Percentiles rank a stretch among this genome's conserved stretches.
phyloP scores from a whole-genome alignment of 2,329 filamentous ascomycete genomes.

The Dactylellina sp. region DNA sequence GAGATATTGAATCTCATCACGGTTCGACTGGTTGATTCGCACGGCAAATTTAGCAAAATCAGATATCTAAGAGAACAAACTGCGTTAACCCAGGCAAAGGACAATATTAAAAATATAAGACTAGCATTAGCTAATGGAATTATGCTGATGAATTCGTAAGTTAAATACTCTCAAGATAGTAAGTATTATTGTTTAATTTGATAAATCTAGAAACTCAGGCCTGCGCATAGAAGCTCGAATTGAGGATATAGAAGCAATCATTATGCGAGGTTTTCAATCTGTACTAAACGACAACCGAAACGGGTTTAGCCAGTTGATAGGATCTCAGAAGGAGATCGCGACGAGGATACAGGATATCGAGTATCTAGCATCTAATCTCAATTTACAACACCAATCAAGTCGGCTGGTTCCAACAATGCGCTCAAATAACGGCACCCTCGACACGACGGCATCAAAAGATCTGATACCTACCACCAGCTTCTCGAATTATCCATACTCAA shows the following conservation, averaged over 20 bases:
- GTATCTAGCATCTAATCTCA: not conserved
- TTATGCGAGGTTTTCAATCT: slow-evolving; percentile 6
- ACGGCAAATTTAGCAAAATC: slow-evolving; percentile 6
- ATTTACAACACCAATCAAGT: not conserved
- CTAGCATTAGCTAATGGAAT: slow-evolving; percentile 15
- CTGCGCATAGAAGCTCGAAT: slow-evolving; percentile 1
- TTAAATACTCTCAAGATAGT: not conserved
- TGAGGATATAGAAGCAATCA: not conserved
- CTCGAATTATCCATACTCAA: too few species aligned
- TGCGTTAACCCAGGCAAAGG: slow-evolving; percentile 1
- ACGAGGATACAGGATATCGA: not conserved
- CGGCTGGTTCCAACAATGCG: not conserved
- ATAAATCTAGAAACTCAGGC: not conserved
- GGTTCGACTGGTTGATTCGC: not conserved
- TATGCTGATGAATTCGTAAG: slow-evolving; percentile 23
- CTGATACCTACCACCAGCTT: too few species aligned
- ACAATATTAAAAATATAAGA: slow-evolving; percentile 1
- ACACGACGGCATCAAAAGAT: too few species aligned
- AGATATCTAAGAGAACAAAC: slow-evolving; percentile 9
- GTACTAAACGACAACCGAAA: not conserved
- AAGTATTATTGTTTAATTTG: not conserved
- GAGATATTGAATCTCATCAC: not conserved
- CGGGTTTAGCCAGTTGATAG: not conserved
- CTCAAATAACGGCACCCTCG: not conserved
- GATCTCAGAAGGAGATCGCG: not conserved